These are phyloP conservation scores for Erythrophleum ivorense DNA, from an alignment of 331 rosid species.

Conservation along the genomic window DNA sequence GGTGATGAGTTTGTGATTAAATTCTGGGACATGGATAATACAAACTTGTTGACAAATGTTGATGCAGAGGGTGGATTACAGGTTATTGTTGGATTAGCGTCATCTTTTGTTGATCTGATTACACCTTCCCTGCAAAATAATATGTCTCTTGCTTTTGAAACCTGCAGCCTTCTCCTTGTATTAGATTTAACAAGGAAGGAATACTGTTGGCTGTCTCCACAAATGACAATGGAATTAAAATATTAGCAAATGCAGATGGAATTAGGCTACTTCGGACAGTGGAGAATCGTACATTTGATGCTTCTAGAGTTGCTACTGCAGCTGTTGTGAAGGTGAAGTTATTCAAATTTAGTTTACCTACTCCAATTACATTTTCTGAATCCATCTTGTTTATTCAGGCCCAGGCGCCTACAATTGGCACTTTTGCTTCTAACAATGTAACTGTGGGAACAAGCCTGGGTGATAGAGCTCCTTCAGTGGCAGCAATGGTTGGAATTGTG, in stretches of 20 bases:
- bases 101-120: conserved; percentile 8
- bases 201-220: conserved; percentile 69
- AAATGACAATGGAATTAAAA: conserved; percentile 69
- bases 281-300: conserved; percentile 69
- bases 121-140: conserved; percentile 13
- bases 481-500: conserved; percentile 68
- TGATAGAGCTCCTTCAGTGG: conserved; percentile 63
- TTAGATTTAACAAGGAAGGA: conserved; percentile 81
- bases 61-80: conserved; percentile 73
- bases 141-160: conserved; percentile 32
- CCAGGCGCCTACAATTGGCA: conserved; percentile 52
- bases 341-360: conserved; percentile 7
- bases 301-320: conserved; percentile 64
- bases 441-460: conserved; percentile 65
- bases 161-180: conserved; percentile 71
- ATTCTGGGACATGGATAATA: conserved; percentile 81
- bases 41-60: conserved; percentile 44
- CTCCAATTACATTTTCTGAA: conserved; percentile 29
- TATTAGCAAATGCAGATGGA: conserved; percentile 72
- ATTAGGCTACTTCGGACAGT: conserved; percentile 63
- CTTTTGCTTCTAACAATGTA: conserved; percentile 57
- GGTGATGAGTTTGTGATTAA: conserved; percentile 71
- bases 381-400: conserved; percentile 47
- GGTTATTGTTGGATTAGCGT: conserved; percentile 46
- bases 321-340: conserved; percentile 62